Evolutionary conservation across 768 basidiomycete genomes (phyloP), one percentile per base, ranked within the genome.

Genomic region (Hygrocybe punicea): DNA sequence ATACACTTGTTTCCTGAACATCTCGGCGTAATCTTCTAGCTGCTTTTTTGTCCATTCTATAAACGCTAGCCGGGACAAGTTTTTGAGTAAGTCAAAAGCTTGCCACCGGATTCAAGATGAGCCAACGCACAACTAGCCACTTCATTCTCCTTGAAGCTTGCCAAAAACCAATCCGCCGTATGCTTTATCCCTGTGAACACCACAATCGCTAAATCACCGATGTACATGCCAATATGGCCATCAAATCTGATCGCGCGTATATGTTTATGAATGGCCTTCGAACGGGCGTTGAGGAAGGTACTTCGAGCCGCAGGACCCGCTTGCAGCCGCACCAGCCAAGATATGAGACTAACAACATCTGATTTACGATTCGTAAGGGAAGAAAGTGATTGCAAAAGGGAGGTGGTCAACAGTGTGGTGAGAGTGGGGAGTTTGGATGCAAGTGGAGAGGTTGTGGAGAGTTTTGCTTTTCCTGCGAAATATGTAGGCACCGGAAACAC

Each of bases 81-180:
- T 40, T 48, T 35, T 60, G 24, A 51, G 39, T 48, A 23, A 40
- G 45, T 14, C 42, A 53, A 49, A 60, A 35, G 55, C 33, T 33
- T n/a, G 11, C 51, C 36, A 23, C 23, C 23, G 40, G 23, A 21
- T 42, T n/a, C 11, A 29, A 23, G 47, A n/a, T 44, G 33, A 21
- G 52, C 53, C 48, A 0, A 78, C 91, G 60, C 63, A 96, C 96
- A 83, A 57, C 93, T 95, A 0, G 96, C 89, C 60, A 91, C 91
- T 62, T 93, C 87, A 67, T 97, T 94, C 71, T 98, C 97, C 70
- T 88, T 91, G 73, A 97, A 99, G 56, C 93, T 94, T 1, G 89
- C 87, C 62, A 98, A 77, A 71, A 92, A 99, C 97, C 97, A 99
- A 72, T 99, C 96, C 13, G 92, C 92, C 1, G 95, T 97, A 67